These are phyloP conservation scores for Zelonia costaricensis DNA, from an alignment of 208 protist species.

Conservation along the genomic window DNA sequence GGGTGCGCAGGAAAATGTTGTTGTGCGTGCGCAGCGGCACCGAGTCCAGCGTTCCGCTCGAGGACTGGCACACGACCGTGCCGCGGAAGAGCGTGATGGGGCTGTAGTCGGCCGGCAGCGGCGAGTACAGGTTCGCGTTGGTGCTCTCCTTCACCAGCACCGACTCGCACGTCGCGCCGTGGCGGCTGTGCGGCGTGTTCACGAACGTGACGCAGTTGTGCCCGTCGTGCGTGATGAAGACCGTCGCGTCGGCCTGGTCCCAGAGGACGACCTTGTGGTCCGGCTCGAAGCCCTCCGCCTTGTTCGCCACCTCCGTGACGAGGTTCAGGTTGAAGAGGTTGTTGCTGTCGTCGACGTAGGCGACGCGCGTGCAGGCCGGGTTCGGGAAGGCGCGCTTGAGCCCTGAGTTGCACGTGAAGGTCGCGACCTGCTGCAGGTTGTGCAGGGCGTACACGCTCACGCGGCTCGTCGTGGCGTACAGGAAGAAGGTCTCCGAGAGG, in stretches of 20 bases:
- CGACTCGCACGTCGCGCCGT: constrained; percentile 86
- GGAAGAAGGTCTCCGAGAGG: constrained; percentile 92
- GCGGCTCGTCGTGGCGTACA: constrained; percentile 87
- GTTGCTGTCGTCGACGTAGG: constrained; percentile 89
- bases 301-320: constrained; percentile 82
- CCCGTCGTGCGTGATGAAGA: constrained; percentile 82
- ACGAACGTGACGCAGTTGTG: constrained; percentile 89
- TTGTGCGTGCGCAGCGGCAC: constrained; percentile 84
- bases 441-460: constrained; percentile 85
- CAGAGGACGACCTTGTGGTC: constrained; percentile 84
- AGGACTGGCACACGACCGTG: constrained; percentile 71
- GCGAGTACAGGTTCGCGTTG: constrained; percentile 73
- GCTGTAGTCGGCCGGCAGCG: constrained; percentile 58
- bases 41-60: constrained; percentile 62
- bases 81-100: constrained; percentile 87
- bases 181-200: constrained; percentile 84
- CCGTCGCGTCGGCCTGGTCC: constrained; percentile 91
- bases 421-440: constrained; percentile 87
- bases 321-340: constrained; percentile 89
- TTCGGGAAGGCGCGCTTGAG: constrained; percentile 89
- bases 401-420: constrained; percentile 62
- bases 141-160: constrained; percentile 57
- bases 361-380: constrained; percentile 88
- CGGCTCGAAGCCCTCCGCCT: constrained; percentile 72
- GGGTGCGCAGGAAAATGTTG: constrained; percentile 41